Conservation (phyloP, 2,329 filamentous ascomycete genomes). For the Neopestalotiopsis clavispora region DNA sequence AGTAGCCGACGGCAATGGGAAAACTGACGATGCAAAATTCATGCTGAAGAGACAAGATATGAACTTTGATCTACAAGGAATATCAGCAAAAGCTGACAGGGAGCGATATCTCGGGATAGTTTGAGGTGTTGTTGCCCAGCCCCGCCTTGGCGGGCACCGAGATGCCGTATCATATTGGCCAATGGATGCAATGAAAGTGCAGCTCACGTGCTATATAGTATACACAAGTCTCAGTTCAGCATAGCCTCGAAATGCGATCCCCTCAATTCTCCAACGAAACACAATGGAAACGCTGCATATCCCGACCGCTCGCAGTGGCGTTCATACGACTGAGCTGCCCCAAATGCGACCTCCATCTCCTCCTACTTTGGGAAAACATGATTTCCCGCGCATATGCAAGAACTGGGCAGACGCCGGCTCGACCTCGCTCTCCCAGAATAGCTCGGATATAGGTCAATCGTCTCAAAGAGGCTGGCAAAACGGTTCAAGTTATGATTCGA, state of each 20-base stretch:
- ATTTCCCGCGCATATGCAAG: no score
- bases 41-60: neutral
- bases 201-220: neutral
- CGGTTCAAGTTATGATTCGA: neutral
- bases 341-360: neutral
- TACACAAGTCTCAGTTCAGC: neutral
- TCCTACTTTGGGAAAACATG: neutral
- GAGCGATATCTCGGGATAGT: no score
- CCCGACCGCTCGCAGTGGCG: no score
- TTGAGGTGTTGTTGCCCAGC: no score
- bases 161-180: neutral
- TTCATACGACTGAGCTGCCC: neutral
- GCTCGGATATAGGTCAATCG: neutral
- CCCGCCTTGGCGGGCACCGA: no score
- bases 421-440: neutral
- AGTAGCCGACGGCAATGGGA: neutral
- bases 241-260: neutral
- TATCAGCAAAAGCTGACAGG: no score
- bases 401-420: no score
- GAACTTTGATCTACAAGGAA: no score
- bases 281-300: neutral
- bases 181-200: neutral
- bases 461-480: neutral
- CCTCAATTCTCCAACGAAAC: no score
- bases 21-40: neutral